A percentile compares a stretch with the other conserved stretches of the same genome.
Evolutionary conservation across 2,329 filamentous ascomycete species (phyloP).

Genomic region (Sporothrix sp.): DNA sequence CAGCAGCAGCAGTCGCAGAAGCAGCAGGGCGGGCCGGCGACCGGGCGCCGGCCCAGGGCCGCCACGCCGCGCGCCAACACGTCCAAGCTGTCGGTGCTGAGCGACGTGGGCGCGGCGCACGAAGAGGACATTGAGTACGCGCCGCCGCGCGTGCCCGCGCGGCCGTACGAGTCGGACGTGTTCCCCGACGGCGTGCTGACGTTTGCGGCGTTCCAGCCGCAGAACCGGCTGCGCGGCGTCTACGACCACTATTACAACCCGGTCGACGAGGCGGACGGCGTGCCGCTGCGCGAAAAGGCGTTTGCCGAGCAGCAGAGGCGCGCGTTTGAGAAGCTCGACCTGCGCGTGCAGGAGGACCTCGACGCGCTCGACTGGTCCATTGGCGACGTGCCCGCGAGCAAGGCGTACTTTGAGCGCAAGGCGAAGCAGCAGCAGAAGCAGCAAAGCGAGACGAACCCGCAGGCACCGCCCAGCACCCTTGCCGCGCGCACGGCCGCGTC

Average conservation of each 20-base stretch:
- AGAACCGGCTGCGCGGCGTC: constrained; percentile 52
- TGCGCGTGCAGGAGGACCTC: constrained; percentile 57
- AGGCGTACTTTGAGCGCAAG: constrained; percentile 23
- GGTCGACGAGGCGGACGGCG: constrained; percentile 54
- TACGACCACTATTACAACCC: constrained; percentile 51
- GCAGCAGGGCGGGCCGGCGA: constrained; percentile 41
- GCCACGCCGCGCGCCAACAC: constrained; percentile 41
- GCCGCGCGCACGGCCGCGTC: constrained; percentile 46
- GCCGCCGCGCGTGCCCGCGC: constrained; percentile 59
- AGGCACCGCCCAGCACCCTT: constrained; percentile 37
- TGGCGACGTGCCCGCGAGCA: constrained; percentile 43
- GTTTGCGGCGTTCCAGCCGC: constrained; percentile 47
- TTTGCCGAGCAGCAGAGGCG: constrained; percentile 43
- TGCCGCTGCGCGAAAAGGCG: constrained; percentile 52
- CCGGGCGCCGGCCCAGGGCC: constrained; percentile 49
- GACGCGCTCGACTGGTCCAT: constrained; percentile 54
- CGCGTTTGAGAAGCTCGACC: constrained; percentile 49
- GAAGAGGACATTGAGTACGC: constrained; percentile 84
- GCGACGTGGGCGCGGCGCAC: constrained; percentile 26
- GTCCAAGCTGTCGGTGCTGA: constrained; percentile 54
- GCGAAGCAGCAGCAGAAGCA: neutral
- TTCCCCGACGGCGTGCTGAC: constrained; percentile 49
- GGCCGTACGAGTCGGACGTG: constrained; percentile 60
- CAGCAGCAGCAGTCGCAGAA: constrained; percentile 36
- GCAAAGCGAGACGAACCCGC: neutral